phyloP scores from a whole-genome alignment of 371 early-diverging fungal genomes.

The Mucor mucedo region DNA sequence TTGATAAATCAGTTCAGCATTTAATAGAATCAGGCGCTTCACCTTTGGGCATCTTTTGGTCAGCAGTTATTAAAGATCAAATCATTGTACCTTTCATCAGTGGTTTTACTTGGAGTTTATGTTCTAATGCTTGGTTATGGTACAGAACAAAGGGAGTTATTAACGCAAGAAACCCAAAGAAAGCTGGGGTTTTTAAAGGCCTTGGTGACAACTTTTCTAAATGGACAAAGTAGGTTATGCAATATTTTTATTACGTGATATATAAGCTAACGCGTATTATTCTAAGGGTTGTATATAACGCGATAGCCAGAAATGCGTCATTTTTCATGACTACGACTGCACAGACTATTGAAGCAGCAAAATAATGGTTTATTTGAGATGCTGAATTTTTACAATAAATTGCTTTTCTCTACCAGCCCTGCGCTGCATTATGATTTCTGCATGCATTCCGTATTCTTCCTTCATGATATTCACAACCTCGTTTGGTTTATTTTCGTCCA shows the following conservation, averaged over 20 bases:
- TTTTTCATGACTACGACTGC: constrained; percentile 4
- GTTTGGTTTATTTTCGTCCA: constrained; percentile 88
- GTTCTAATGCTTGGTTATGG: constrained; percentile 48
- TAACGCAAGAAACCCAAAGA: constrained; percentile 20
- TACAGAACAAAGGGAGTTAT: constrained; percentile 35
- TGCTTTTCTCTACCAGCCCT: constrained; percentile 66
- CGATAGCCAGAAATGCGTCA: constrained; percentile 3
- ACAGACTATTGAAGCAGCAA: constrained; percentile 5
- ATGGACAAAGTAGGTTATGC: constrained; percentile 38
- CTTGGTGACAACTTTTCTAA: constrained; percentile 35
- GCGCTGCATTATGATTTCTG: constrained; percentile 52
- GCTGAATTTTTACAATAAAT: constrained; percentile 36
- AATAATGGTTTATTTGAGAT: neutral
- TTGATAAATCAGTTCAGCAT: constrained; percentile 36
- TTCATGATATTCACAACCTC: constrained; percentile 74
- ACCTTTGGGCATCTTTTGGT: constrained; percentile 33
- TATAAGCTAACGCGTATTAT: neutral
- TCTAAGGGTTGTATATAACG: constrained; percentile 15
- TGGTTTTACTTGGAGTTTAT: constrained; percentile 49
- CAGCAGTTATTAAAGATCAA: constrained; percentile 48
- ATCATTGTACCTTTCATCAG: constrained; percentile 51
- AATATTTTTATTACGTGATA: neutral
- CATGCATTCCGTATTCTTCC: constrained; percentile 43
- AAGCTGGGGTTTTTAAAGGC: constrained; percentile 30
- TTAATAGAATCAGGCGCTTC: constrained; percentile 40